Conservation (phyloP, 2,329 filamentous ascomycete genomes). For the Trichoderma sp. region DNA sequence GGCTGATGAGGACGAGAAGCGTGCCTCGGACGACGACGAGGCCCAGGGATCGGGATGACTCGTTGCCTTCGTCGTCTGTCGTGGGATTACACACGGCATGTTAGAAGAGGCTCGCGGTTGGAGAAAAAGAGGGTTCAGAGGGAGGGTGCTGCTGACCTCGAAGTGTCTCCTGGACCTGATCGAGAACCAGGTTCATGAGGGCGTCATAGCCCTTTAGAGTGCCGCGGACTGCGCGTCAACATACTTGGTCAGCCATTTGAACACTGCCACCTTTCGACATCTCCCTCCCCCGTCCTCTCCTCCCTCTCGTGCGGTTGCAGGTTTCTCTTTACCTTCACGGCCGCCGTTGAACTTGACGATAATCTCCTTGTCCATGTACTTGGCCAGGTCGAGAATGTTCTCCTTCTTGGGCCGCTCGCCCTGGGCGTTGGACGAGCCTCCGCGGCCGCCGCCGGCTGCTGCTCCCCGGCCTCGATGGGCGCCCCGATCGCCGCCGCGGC, state of each 20-base stretch:
- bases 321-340: conserved; percentile 70
- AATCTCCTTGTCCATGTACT: conserved; percentile 97
- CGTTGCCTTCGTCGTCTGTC: conserved; percentile 89
- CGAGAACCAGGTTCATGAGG: conserved; percentile 95
- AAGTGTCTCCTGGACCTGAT: conserved; percentile 89
- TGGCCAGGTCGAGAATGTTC: conserved; percentile 91
- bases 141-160: conserved; percentile 59
- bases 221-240: conserved; percentile 67
- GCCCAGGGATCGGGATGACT: conserved; percentile 76
- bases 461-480: conserved; percentile 48
- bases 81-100: neutral
- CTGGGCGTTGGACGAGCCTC: conserved; percentile 49
- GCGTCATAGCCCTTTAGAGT: conserved; percentile 95
- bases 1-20: conserved; percentile 87
- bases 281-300: neutral
- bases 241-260: neutral
- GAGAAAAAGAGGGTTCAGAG: neutral
- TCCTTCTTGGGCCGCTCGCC: conserved; percentile 92
- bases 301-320: neutral
- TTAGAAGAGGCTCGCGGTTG: conserved; percentile 18
- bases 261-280: too few relatives aligned
- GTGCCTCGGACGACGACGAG: conserved; percentile 91
- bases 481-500: conserved; percentile 49
- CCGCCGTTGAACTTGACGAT: conserved; percentile 97
- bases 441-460: conserved; percentile 51